Evolutionary conservation across 345 rosid genomes (phyloP).

Genomic region (Balakata baccata): DNA sequence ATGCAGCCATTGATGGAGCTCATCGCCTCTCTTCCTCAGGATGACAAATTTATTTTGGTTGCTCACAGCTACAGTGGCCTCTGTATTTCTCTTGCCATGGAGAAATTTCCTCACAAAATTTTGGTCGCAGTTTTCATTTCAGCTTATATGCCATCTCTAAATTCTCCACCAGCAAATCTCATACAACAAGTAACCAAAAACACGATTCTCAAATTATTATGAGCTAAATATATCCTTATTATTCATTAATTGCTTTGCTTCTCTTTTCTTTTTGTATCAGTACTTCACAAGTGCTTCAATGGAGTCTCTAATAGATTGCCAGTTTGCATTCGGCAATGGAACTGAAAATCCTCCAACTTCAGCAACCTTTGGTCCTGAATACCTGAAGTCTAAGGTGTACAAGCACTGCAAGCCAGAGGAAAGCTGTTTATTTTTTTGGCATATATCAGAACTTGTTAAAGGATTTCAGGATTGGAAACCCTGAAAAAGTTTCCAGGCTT

Average conservation of each 20-base stretch:
- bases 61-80: conserved; percentile 64
- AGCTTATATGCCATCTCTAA: conserved; percentile 46
- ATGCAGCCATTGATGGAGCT: conserved; percentile 47
- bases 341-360: conserved; percentile 22
- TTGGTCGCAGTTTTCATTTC: conserved; percentile 44
- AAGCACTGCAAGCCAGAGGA: conserved; percentile 5
- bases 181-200: background rate
- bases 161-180: background rate
- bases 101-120: conserved; percentile 46
- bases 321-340: conserved; percentile 10
- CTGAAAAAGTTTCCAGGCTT: no score
- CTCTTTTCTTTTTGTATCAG: background rate
- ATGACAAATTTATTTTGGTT: conserved; percentile 46
- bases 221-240: no score
- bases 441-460: background rate
- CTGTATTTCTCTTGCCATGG: conserved; percentile 51
- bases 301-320: conserved; percentile 12
- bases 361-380: conserved; percentile 20
- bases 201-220: no score
- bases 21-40: conserved; percentile 38
- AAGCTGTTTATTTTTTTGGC: background rate
- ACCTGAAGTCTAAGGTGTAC: conserved; percentile 7
- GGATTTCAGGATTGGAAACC: no score
- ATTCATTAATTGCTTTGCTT: background rate
- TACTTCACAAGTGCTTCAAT: conserved; percentile 12